Percentiles rank a stretch among this genome's conserved stretches.
These are phyloP conservation scores for Suillus hirtellus DNA, from an alignment of 768 basidiomycete genomes.

Conservation along the genomic window DNA sequence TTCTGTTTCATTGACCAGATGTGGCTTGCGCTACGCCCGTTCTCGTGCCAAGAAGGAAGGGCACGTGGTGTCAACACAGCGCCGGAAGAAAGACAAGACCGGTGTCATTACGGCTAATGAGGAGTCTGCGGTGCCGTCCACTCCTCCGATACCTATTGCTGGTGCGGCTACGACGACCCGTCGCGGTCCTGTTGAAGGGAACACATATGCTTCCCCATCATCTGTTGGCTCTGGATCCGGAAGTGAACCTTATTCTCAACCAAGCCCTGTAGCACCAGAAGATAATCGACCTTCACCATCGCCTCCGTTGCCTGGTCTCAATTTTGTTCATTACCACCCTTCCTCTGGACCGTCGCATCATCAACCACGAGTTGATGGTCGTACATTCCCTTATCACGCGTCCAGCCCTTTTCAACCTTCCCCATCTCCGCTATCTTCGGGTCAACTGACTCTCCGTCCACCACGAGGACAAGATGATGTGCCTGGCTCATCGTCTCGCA, in stretches of 20 bases:
- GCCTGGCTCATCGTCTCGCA: conserved; percentile 39
- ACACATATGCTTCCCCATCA: conserved; percentile 46
- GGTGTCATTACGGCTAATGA: conserved; percentile 28
- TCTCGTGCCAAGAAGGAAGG: conserved; percentile 89
- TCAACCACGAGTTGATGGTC: conserved; percentile 29
- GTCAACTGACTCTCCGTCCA: conserved; percentile 34
- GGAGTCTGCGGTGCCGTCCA: conserved; percentile 17
- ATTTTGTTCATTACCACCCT: conserved; percentile 59
- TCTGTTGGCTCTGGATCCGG: conserved; percentile 58
- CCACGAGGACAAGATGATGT: conserved; percentile 39
- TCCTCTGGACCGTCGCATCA: conserved; percentile 36
- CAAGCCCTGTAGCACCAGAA: conserved; percentile 40
- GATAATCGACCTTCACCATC: conserved; percentile 62
- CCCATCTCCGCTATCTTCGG: conserved; percentile 41
- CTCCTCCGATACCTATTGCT: conserved; percentile 36
- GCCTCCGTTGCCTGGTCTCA: conserved; percentile 56
- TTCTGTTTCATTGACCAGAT: conserved; percentile 45
- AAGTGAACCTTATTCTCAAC: conserved; percentile 54
- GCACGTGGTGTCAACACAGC: conserved; percentile 46
- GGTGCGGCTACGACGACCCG: conserved; percentile 50
- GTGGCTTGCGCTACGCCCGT: conserved; percentile 83
- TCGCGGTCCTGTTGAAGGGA: conserved; percentile 47
- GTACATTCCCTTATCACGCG: conserved; percentile 26
- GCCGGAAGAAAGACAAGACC: conserved; percentile 63
- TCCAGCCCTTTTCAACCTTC: conserved; percentile 37